phyloP scores from a whole-genome alignment of 768 basidiomycete genomes.

The Calocybe indica region DNA sequence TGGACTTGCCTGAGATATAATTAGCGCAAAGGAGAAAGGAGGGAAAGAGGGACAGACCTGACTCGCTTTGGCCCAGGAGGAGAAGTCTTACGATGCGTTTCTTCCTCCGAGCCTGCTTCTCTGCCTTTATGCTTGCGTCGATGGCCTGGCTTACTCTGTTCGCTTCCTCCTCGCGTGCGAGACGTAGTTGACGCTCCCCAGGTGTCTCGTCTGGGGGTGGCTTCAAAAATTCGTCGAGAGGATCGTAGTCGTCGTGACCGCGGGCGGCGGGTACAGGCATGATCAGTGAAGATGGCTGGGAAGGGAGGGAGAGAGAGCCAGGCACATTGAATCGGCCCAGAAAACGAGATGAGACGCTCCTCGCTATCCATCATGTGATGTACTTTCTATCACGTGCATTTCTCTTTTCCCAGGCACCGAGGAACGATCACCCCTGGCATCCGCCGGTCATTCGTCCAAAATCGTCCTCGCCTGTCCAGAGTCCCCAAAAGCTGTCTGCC shows the following conservation, averaged over 20 bases:
- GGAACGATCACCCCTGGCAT: constrained; percentile 20
- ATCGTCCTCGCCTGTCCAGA: background rate
- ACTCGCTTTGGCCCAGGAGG: constrained; percentile 79
- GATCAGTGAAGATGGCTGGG: constrained; percentile 13
- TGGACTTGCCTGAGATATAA: constrained; percentile 58
- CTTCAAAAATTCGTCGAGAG: constrained; percentile 56
- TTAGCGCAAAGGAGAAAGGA: constrained; percentile 4
- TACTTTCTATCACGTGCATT: constrained; percentile 14
- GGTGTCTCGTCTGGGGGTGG: constrained; percentile 67
- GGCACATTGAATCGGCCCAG: constrained; percentile 12
- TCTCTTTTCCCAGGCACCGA: constrained; percentile 21
- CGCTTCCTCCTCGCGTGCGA: constrained; percentile 63
- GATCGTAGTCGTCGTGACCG: constrained; percentile 37
- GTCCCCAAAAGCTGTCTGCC: background rate
- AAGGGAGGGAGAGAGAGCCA: constrained; percentile 14
- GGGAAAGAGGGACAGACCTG: constrained; percentile 39
- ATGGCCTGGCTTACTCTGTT: constrained; percentile 59
- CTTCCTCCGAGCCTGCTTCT: constrained; percentile 58
- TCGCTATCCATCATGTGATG: constrained; percentile 6
- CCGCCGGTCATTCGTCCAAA: background rate
- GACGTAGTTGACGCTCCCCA: constrained; percentile 45
- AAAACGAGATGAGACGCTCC: constrained; percentile 3
- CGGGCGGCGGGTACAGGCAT: constrained; percentile 7
- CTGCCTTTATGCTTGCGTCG: constrained; percentile 67
- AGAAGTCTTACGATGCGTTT: constrained; percentile 66